Evolutionary conservation across 2,329 filamentous ascomycete species (phyloP).

Genomic region (Monilinia laxa): DNA sequence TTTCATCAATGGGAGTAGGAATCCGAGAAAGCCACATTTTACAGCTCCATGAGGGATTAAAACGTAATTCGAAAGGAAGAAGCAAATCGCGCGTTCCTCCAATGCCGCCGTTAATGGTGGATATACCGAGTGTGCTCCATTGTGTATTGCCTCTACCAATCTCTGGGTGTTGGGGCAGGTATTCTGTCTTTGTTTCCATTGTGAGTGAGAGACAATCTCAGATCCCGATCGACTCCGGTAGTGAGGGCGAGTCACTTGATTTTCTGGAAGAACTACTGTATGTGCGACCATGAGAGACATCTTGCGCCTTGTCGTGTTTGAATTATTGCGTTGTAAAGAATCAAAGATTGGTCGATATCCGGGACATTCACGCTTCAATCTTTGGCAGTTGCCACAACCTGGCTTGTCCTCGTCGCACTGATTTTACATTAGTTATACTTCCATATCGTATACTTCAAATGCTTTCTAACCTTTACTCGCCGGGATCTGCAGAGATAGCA

Average conservation of each 20-base stretch:
- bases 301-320: slow-evolving; percentile 7
- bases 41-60: slow-evolving; percentile 16
- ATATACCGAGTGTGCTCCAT: slow-evolving; percentile 2
- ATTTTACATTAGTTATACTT: neutral
- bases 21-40: slow-evolving; percentile 17
- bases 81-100: slow-evolving; percentile 22
- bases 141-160: slow-evolving; percentile 17
- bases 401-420: slow-evolving; percentile 29
- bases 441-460: neutral
- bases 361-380: slow-evolving; percentile 19
- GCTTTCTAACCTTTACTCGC: slow-evolving; percentile 26
- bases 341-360: slow-evolving; percentile 21
- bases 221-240: neutral
- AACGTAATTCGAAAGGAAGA: slow-evolving; percentile 23
- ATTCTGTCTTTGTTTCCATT: slow-evolving; percentile 14
- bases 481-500: slow-evolving; percentile 27
- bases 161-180: neutral
- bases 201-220: neutral
- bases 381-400: slow-evolving; percentile 30
- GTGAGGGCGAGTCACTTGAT: neutral
- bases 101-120: slow-evolving; percentile 17
- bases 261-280: neutral
- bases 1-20: slow-evolving; percentile 21
- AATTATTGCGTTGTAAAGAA: slow-evolving; percentile 15
- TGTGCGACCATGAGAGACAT: neutral